Evolutionary conservation across 805 yeast genomes (phyloP).

Genomic region (Zygoascus bituminiphila): DNA sequence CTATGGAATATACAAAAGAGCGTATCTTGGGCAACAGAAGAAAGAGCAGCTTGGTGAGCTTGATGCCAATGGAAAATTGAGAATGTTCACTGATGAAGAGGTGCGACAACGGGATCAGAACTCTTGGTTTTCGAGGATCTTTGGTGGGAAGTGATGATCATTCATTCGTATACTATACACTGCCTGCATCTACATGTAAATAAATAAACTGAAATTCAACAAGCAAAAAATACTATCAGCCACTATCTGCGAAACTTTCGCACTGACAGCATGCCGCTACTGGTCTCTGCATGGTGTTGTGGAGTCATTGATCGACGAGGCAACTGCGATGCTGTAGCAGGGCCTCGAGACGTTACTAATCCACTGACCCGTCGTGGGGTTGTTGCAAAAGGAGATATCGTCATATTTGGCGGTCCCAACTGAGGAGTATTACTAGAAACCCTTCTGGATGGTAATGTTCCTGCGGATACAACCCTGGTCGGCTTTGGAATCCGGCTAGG

Average conservation of each 20-base stretch:
- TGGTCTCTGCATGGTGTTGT: too few relatives aligned
- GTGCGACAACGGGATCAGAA: slow-evolving; percentile 30
- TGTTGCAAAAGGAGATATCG: neutral
- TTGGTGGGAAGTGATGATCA: slow-evolving; percentile 26
- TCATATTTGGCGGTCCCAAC: neutral
- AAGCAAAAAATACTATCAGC: neutral
- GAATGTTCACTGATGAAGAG: slow-evolving; percentile 39
- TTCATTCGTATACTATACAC: neutral
- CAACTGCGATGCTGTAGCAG: neutral
- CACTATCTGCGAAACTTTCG: neutral
- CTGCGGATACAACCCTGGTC: neutral
- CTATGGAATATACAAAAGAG: slow-evolving; percentile 24
- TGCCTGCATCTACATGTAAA: neutral
- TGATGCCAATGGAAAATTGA: slow-evolving; percentile 37
- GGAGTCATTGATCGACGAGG: slow-evolving; percentile 5
- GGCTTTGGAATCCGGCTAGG: neutral
- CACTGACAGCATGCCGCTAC: neutral
- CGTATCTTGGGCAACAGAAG: slow-evolving; percentile 36
- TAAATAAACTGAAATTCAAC: too few relatives aligned
- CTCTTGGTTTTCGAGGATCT: slow-evolving; percentile 35
- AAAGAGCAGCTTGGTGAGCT: slow-evolving; percentile 40
- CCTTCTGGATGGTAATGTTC: neutral
- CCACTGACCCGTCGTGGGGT: neutral
- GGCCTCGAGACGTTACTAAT: neutral
- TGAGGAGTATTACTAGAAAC: neutral